Percentiles rank a stretch among this genome's conserved stretches.
Evolutionary conservation across 257 asterid genomes (phyloP).

Genomic region (Nicotiana tabacum): DNA sequence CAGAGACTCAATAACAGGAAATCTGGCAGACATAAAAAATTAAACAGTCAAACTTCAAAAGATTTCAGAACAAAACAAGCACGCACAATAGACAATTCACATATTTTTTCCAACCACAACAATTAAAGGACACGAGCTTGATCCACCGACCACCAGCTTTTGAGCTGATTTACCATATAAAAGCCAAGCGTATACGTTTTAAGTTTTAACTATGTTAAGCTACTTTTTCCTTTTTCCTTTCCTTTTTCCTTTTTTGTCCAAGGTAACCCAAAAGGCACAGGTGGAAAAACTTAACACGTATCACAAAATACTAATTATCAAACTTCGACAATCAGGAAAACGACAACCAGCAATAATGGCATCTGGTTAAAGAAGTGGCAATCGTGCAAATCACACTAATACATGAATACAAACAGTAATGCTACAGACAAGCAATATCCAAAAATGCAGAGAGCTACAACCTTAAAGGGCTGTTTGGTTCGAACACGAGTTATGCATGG

Average conservation of each 20-base stretch:
- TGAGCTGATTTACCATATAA: neutral
- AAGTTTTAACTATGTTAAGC: neutral
- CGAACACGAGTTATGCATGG: too few species aligned
- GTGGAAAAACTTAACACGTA: neutral
- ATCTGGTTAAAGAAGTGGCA: neutral
- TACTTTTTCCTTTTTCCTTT: neutral
- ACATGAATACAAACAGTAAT: neutral
- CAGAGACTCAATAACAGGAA: neutral
- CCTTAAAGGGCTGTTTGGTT: too few species aligned
- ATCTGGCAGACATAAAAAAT: neutral
- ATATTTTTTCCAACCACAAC: neutral
- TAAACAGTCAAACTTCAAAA: neutral
- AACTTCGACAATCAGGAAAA: neutral
- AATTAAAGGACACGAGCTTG: neutral
- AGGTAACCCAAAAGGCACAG: neutral
- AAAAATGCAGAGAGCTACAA: neutral
- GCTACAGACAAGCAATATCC: neutral
- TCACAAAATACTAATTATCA: neutral
- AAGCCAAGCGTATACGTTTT: neutral
- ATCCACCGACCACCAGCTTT: neutral
- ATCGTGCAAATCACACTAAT: neutral
- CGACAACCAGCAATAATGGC: neutral
- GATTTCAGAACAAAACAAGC: neutral
- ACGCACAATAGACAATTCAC: neutral
- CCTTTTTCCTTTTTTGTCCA: neutral